phyloP scores from a whole-genome alignment of 192 early-diverging fungal genomes.

The Gigaspora rosea region DNA sequence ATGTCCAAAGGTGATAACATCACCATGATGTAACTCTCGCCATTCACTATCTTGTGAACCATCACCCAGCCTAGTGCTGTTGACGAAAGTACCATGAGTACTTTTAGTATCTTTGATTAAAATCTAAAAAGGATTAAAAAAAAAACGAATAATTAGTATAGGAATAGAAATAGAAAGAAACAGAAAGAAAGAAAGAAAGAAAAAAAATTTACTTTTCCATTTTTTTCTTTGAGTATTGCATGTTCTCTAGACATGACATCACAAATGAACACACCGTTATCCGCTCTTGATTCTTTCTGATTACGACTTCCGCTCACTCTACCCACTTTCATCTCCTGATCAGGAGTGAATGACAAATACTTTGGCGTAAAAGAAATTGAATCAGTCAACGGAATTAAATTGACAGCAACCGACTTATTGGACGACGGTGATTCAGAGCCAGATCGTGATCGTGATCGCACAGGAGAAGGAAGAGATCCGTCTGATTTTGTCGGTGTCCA shows the following conservation, averaged over 20 bases:
- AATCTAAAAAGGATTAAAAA: conserved; percentile 14
- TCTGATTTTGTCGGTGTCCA: conserved; percentile 2
- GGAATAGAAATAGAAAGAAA: neutral
- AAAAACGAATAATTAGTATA: neutral
- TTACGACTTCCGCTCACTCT: conserved; percentile 30
- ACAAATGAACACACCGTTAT: conserved; percentile 30
- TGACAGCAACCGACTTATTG: neutral
- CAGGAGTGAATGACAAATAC: conserved; percentile 13
- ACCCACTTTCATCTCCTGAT: conserved; percentile 21
- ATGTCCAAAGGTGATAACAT: conserved; percentile 32
- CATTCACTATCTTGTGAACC: conserved; percentile 15
- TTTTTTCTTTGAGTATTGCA: conserved; percentile 13
- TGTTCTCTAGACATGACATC: conserved; percentile 33
- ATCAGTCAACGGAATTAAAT: conserved; percentile 15
- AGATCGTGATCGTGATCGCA: conserved; percentile 3
- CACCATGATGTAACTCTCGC: conserved; percentile 5
- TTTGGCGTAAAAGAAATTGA: conserved; percentile 14
- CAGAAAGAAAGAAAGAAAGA: neutral
- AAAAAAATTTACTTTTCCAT: conserved; percentile 20
- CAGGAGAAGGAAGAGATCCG: neutral
- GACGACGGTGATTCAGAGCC: neutral
- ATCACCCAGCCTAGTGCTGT: conserved; percentile 5
- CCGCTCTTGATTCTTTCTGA: conserved; percentile 28
- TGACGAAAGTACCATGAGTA: conserved; percentile 34
- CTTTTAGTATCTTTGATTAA: conserved; percentile 31